Evolutionary conservation across 805 yeast species (phyloP).

Genomic region (Lipomyces yamanashiensis): DNA sequence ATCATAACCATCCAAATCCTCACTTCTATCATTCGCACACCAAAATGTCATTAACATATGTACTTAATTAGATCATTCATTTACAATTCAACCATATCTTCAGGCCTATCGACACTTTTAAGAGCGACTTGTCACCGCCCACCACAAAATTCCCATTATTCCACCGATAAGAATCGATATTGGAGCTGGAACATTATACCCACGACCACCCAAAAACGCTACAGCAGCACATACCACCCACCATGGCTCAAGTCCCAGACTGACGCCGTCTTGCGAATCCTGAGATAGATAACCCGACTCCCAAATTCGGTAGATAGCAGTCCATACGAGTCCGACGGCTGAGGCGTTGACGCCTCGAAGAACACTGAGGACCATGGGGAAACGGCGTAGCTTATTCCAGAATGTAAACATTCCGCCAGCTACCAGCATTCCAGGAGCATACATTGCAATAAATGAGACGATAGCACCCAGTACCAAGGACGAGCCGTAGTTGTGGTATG

Average conservation of each 20-base stretch:
- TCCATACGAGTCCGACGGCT: constrained; percentile 33
- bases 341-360: constrained; percentile 34
- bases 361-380: constrained; percentile 15
- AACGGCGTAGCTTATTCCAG: constrained; percentile 33
- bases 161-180: constrained; percentile 29
- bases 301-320: constrained; percentile 36
- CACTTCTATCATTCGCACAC: no score
- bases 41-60: no score
- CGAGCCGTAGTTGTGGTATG: constrained; percentile 28
- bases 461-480: constrained; percentile 23
- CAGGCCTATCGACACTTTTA: neutral
- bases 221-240: constrained; percentile 31
- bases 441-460: constrained; percentile 30
- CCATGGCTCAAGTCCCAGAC: constrained; percentile 32
- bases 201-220: constrained; percentile 26
- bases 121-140: constrained; percentile 16
- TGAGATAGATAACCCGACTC: constrained; percentile 26
- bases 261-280: constrained; percentile 13
- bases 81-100: no score
- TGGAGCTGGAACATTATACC: constrained; percentile 29
- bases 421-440: constrained; percentile 32
- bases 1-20: no score
- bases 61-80: no score
- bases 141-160: constrained; percentile 31
- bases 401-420: constrained; percentile 36